phyloP scores from a whole-genome alignment of 495 filamentous ascomycete genomes.

The Poronia punctata region DNA sequence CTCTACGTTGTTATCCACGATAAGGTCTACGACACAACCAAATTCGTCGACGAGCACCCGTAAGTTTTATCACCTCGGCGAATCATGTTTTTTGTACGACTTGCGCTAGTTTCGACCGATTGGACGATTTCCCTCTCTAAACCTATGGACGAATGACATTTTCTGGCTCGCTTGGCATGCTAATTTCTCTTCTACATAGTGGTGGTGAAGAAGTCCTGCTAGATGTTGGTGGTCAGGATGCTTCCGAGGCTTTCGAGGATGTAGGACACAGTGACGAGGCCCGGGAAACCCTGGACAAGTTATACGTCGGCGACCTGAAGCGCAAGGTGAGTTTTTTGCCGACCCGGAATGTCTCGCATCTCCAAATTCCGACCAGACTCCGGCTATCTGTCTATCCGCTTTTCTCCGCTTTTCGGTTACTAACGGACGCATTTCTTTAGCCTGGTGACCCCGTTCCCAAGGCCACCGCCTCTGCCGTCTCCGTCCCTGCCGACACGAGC shows the following conservation, averaged over 20 bases:
- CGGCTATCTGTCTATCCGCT: background rate
- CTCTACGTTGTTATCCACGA: slow-evolving; percentile 89
- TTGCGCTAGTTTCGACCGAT: too few species aligned
- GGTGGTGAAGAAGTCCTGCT: slow-evolving; percentile 98
- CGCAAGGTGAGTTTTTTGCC: slow-evolving; percentile 56
- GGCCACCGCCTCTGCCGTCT: slow-evolving; percentile 37
- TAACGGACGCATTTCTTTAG: slow-evolving; percentile 39
- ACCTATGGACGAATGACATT: too few species aligned
- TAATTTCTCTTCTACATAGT: slow-evolving; percentile 37
- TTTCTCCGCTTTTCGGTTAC: slow-evolving; percentile 11
- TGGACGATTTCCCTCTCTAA: too few species aligned
- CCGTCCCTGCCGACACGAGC: slow-evolving; percentile 44
- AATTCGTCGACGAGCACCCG: slow-evolving; percentile 98
- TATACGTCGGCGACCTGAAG: slow-evolving; percentile 78
- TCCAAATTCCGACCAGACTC: slow-evolving; percentile 1
- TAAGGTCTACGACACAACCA: slow-evolving; percentile 83
- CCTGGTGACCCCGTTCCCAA: slow-evolving; percentile 78
- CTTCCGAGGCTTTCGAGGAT: slow-evolving; percentile 98
- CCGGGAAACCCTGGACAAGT: slow-evolving; percentile 78
- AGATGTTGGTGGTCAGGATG: slow-evolving; percentile 93
- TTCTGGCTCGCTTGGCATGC: slow-evolving; percentile 16
- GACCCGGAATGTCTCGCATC: background rate
- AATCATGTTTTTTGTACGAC: background rate
- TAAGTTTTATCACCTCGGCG: slow-evolving; percentile 48
- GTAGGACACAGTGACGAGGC: slow-evolving; percentile 99